Evolutionary conservation across 139 green algal genomes (phyloP).

Genomic region (Zygnema cylindricum): DNA sequence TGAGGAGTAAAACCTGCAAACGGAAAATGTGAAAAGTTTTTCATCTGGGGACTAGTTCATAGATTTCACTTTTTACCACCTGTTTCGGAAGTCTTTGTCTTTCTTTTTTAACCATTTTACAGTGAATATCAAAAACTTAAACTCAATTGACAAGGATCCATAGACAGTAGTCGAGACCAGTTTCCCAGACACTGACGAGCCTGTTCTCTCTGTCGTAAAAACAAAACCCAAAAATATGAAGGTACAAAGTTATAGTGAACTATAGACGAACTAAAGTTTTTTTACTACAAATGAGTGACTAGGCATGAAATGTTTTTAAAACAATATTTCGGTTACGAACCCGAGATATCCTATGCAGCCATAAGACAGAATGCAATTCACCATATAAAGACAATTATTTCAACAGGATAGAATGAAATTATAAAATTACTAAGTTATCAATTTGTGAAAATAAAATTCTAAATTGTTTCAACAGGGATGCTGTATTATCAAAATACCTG

Average conservation of each 20-base stretch:
- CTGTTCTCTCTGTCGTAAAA: no score
- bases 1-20: neutral
- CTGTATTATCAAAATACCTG: constrained; percentile 3
- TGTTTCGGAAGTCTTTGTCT: neutral
- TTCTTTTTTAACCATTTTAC: neutral
- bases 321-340: neutral
- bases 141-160: neutral
- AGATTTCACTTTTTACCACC: neutral
- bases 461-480: no score
- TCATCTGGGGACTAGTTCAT: neutral
- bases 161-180: neutral
- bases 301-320: neutral
- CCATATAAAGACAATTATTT: neutral
- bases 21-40: neutral
- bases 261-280: no score
- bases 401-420: neutral
- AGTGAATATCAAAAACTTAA: neutral
- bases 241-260: no score
- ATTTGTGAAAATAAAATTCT: no score
- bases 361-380: neutral
- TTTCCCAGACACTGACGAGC: no score
- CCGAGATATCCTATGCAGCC: neutral
- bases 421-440: no score
- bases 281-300: no score
- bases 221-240: no score